phyloP scores from a whole-genome alignment of 169 alveolate genomes.

The Eimeria sp. region DNA sequence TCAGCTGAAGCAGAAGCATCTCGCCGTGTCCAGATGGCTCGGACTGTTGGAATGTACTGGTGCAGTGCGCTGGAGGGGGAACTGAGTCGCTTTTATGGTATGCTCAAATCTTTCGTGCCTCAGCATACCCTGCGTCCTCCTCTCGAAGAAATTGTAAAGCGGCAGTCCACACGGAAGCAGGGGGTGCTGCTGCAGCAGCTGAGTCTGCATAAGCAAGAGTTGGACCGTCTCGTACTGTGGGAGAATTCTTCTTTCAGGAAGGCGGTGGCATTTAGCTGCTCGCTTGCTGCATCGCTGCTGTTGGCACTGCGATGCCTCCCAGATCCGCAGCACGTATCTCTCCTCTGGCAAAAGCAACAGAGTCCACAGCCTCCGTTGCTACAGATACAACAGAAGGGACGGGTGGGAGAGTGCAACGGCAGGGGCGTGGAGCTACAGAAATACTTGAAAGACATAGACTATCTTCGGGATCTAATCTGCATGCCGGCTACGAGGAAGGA shows the following conservation, averaged over 20 bases:
- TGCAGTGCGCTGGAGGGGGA: conserved; percentile 19
- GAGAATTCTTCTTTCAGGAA: conserved; percentile 21
- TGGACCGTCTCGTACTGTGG: not conserved
- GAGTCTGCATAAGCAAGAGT: not conserved
- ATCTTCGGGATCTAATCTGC: conserved; percentile 13
- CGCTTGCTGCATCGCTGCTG: conserved; percentile 64
- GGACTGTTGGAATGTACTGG: conserved; percentile 52
- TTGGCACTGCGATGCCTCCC: conserved; percentile 48
- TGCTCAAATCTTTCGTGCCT: not conserved
- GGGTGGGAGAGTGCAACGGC: not conserved
- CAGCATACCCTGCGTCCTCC: not conserved
- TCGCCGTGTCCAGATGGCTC: conserved; percentile 29
- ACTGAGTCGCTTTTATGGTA: not conserved
- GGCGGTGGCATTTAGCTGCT: conserved; percentile 45
- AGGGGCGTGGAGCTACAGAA: not conserved
- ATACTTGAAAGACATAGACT: not conserved
- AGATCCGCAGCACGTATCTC: conserved; percentile 3
- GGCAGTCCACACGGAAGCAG: not conserved
- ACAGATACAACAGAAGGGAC: not conserved
- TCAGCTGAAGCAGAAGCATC: conserved; percentile 56
- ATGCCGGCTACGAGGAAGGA: not conserved
- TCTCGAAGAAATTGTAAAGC: not conserved
- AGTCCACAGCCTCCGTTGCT: not conserved
- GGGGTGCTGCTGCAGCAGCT: not conserved
- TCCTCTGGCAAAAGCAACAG: not conserved